These are phyloP conservation scores for Eucalyptus sp. DNA, from an alignment of 345 rosid genomes.

Conservation along the genomic window DNA sequence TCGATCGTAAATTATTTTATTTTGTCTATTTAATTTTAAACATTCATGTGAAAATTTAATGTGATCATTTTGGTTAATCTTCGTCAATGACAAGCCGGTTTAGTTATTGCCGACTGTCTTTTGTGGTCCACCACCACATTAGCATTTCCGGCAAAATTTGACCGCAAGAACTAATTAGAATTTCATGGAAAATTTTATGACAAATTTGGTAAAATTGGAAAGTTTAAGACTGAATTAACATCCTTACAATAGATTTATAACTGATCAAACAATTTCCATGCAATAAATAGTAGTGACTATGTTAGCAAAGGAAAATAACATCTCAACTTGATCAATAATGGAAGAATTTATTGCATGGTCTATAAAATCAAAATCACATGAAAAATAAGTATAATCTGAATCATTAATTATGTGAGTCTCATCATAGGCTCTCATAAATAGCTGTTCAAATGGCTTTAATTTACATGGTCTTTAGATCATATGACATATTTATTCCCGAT, in stretches of 20 bases:
- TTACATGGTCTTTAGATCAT: background rate
- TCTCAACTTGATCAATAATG: background rate
- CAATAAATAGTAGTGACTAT: background rate
- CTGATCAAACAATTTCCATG: accelerated
- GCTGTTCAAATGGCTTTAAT: background rate
- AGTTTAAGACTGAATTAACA: background rate
- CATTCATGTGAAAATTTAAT: background rate
- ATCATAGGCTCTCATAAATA: background rate
- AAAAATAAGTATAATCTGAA: background rate
- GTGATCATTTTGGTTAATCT: accelerated
- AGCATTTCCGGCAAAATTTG: background rate
- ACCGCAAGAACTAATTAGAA: background rate
- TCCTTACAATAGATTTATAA: background rate
- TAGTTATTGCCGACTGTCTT: accelerated
- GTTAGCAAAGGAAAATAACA: background rate
- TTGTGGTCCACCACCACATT: background rate
- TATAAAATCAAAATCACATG: background rate
- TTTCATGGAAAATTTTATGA: background rate
- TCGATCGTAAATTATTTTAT: accelerated
- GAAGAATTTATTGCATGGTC: background rate
- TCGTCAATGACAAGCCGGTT: background rate
- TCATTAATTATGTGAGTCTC: background rate
- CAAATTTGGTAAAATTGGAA: background rate
- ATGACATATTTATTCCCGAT: background rate
- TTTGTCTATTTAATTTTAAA: background rate